Conservation (phyloP, 1,284 basidiomycete species). For the Ustanciosporium gigantosporum region DNA sequence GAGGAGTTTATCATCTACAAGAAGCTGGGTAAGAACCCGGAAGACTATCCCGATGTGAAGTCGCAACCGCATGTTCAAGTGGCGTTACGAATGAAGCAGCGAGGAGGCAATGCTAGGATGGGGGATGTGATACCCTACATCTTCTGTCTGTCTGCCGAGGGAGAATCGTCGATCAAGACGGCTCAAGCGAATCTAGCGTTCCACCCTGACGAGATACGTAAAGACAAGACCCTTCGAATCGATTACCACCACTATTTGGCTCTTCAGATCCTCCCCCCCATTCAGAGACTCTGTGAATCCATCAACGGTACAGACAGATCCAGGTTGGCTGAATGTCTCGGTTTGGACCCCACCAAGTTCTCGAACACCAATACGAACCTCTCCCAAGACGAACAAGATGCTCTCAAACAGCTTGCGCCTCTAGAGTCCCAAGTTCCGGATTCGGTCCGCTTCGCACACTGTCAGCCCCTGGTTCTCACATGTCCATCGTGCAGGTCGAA, state of each 20-base stretch:
- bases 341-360: constrained; percentile 83
- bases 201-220: constrained; percentile 87
- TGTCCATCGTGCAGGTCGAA: constrained; percentile 42
- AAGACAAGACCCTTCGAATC: constrained; percentile 47
- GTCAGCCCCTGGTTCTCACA: constrained; percentile 38
- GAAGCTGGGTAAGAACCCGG: constrained; percentile 57
- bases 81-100: constrained; percentile 84
- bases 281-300: constrained; percentile 91
- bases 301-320: constrained; percentile 94
- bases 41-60: constrained; percentile 91
- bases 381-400: no score
- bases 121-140: constrained; percentile 97
- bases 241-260: constrained; percentile 85
- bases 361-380: constrained; percentile 65
- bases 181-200: constrained; percentile 87
- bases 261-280: constrained; percentile 88
- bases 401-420: no score
- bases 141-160: constrained; percentile 81
- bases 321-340: constrained; percentile 89
- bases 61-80: constrained; percentile 96
- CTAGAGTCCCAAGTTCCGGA: constrained; percentile 91
- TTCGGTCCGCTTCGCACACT: constrained; percentile 70
- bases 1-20: constrained; percentile 87
- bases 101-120: constrained; percentile 75
- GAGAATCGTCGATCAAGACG: constrained; percentile 70